Percentiles rank a stretch among this genome's conserved stretches.
Evolutionary conservation across 1,139 yeast species (phyloP).

Genomic region (Yamadazyma dendronema): DNA sequence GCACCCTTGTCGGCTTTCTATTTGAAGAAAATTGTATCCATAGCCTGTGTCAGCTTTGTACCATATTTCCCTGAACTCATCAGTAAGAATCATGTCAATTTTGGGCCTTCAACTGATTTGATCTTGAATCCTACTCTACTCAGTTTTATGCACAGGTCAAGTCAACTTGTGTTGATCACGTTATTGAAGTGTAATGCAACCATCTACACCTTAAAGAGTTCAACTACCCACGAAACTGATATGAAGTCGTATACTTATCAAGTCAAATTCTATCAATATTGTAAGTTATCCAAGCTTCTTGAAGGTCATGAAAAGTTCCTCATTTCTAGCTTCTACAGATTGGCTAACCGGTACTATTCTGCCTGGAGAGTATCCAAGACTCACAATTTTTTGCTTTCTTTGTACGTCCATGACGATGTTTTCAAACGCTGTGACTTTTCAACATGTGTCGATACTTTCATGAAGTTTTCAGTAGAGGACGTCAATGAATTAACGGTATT

Average conservation of each 20-base stretch:
- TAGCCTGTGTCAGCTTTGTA: slow-evolving; percentile 25
- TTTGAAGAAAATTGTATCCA: slow-evolving; percentile 26
- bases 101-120: slow-evolving; percentile 37
- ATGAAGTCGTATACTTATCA: slow-evolving; percentile 18
- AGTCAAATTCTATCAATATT: slow-evolving; percentile 20
- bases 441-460: slow-evolving; percentile 3
- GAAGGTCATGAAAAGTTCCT: slow-evolving; percentile 22
- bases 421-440: slow-evolving; percentile 15
- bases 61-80: slow-evolving; percentile 30
- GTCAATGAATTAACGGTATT: slow-evolving; percentile 11
- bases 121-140: slow-evolving; percentile 35
- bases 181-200: slow-evolving; percentile 21
- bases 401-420: slow-evolving; percentile 22
- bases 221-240: slow-evolving; percentile 18
- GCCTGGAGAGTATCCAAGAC: slow-evolving; percentile 46
- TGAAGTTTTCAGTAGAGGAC: slow-evolving; percentile 7
- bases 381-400: slow-evolving; percentile 26
- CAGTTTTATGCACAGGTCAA: slow-evolving; percentile 28
- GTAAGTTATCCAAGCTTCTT: slow-evolving; percentile 19
- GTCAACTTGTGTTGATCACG: slow-evolving; percentile 27
- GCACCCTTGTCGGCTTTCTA: slow-evolving; percentile 27
- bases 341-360: slow-evolving; percentile 39
- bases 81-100: slow-evolving; percentile 25
- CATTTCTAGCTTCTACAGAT: slow-evolving; percentile 25
- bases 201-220: slow-evolving; percentile 21